These are phyloP conservation scores for Penicillium oxalicum DNA, from an alignment of 2,329 filamentous ascomycete species.

Conservation along the genomic window DNA sequence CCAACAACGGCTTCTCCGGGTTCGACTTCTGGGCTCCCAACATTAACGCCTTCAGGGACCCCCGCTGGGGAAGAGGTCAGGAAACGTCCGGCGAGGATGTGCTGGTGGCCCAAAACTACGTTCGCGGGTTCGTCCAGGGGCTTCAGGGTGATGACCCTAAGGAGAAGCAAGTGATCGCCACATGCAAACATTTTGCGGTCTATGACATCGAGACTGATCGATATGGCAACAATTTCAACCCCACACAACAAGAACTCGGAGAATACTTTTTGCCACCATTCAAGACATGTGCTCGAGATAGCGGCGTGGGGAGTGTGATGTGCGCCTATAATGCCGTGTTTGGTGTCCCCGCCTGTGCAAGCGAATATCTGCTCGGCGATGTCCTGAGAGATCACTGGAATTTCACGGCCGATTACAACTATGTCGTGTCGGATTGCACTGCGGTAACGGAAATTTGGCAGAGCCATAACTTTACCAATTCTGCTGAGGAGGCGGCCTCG, in stretches of 20 bases:
- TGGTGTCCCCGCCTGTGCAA: conserved; percentile 57
- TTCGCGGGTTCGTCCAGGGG: conserved; percentile 42
- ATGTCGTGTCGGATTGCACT: conserved; percentile 58
- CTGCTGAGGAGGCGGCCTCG: conserved; percentile 40
- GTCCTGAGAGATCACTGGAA: conserved; percentile 59
- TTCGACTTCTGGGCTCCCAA: conserved; percentile 49
- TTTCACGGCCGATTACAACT: conserved; percentile 55
- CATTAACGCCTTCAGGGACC: conserved; percentile 58
- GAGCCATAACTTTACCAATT: conserved; percentile 45
- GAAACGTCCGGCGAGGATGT: conserved; percentile 55
- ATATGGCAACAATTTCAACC: conserved; percentile 37
- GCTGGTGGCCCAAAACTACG: conserved; percentile 16
- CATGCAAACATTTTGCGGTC: conserved; percentile 53
- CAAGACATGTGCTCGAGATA: conserved; percentile 56
- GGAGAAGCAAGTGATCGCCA: conserved; percentile 42
- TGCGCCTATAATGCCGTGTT: conserved; percentile 58
- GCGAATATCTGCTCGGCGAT: conserved; percentile 53
- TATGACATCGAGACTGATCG: conserved; percentile 46
- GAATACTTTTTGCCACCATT: conserved; percentile 63
- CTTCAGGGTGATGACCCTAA: conserved; percentile 41
- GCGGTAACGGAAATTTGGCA: conserved; percentile 52
- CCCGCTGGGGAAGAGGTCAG: conserved; percentile 54
- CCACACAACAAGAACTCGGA: conserved; percentile 54
- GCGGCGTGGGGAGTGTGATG: conserved; percentile 52
- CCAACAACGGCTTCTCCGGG: conserved; percentile 46